Percentiles rank a stretch among this genome's conserved stretches.
These are phyloP conservation scores for Ceriops tagal DNA, from an alignment of 345 rosid genomes.

Conservation along the genomic window DNA sequence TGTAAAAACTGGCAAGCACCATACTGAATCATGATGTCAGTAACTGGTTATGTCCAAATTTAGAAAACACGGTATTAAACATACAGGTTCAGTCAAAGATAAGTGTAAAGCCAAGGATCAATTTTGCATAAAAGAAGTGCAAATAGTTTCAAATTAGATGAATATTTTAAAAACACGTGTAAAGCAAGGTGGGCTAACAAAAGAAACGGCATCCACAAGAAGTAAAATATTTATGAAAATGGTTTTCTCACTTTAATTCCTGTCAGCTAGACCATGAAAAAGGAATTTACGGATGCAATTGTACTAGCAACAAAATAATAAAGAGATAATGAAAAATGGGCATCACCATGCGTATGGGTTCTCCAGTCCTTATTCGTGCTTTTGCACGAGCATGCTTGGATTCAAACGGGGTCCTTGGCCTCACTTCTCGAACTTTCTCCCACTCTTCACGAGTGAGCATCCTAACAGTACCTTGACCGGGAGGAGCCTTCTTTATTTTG, in stretches of 20 bases:
- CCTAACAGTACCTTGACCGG: slow-evolving; percentile 75
- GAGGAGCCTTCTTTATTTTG: slow-evolving; percentile 76
- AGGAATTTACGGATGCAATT: neutral
- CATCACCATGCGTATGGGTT: slow-evolving; percentile 55
- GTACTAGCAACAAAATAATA: slow-evolving; percentile 6
- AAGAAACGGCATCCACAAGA: too few relatives aligned
- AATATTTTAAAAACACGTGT: too few relatives aligned
- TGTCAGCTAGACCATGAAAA: neutral
- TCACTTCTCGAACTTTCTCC: slow-evolving; percentile 76
- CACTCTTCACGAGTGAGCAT: slow-evolving; percentile 85
- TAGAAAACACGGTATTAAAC: too few relatives aligned
- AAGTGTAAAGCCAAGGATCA: too few relatives aligned
- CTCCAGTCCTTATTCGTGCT: slow-evolving; percentile 82
- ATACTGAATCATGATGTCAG: too few relatives aligned
- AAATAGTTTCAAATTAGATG: too few relatives aligned
- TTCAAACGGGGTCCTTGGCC: slow-evolving; percentile 95
- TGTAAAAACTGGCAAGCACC: too few relatives aligned
- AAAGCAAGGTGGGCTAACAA: too few relatives aligned
- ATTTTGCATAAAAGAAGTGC: too few relatives aligned
- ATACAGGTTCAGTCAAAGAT: too few relatives aligned
- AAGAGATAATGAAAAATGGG: neutral
- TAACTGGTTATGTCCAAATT: too few relatives aligned
- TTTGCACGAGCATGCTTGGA: slow-evolving; percentile 90
- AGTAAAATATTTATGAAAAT: too few relatives aligned
- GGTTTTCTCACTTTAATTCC: neutral